These are phyloP conservation scores for Claviceps africana DNA, from an alignment of 2,329 filamentous ascomycete genomes.

Conservation along the genomic window DNA sequence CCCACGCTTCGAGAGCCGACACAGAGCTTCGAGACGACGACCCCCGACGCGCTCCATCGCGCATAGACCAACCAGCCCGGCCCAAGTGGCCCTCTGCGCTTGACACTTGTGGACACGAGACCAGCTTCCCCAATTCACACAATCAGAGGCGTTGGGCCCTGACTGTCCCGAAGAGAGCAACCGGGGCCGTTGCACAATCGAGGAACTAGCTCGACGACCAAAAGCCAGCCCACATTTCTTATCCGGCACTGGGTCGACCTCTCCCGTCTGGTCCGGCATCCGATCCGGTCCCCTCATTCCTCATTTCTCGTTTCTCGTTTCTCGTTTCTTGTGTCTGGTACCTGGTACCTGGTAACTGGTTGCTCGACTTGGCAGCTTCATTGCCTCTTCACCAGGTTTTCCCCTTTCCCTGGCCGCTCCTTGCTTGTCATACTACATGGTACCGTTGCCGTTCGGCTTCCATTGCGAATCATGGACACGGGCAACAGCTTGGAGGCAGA, in stretches of 20 bases:
- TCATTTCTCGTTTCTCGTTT: no score
- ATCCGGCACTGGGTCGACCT: no score
- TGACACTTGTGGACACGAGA: constrained; percentile 1
- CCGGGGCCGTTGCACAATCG: not conserved
- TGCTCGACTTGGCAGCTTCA: not conserved
- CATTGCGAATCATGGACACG: not conserved
- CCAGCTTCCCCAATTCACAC: constrained; percentile 1
- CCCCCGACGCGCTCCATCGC: not conserved
- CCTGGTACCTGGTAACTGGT: no score
- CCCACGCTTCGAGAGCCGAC: not conserved
- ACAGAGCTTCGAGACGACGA: not conserved
- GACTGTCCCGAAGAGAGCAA: not conserved
- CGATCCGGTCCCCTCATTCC: not conserved
- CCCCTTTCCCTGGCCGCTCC: not conserved
- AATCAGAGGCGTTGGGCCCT: not conserved
- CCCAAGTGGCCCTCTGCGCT: no score
- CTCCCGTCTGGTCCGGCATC: no score
- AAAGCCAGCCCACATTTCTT: constrained; percentile 1
- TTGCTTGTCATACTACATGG: not conserved
- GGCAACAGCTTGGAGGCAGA: not conserved
- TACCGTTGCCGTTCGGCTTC: not conserved
- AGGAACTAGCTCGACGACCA: not conserved
- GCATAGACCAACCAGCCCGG: not conserved
- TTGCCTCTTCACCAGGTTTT: not conserved
- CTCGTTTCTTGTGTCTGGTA: no score